Evolutionary conservation across 768 basidiomycete species (phyloP).

Genomic region (Hortiboletus campestris): DNA sequence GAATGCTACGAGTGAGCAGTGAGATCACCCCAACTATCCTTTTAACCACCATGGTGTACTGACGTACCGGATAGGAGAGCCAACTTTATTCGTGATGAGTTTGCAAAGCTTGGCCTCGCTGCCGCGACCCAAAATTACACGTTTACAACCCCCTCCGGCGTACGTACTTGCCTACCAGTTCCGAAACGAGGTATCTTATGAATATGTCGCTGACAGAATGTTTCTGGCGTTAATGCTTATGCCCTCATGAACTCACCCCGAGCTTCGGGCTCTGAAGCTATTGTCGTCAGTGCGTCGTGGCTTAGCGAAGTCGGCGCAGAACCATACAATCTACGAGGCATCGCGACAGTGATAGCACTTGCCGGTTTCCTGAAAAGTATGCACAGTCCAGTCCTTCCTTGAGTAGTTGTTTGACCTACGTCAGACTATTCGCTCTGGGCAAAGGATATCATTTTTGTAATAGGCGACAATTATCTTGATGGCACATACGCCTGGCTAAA

Average conservation of each 20-base stretch:
- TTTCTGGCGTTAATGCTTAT: conserved; percentile 77
- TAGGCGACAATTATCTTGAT: conserved; percentile 85
- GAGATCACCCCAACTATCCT: conserved; percentile 33
- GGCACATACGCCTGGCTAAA: conserved; percentile 93
- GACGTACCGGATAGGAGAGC: conserved; percentile 53
- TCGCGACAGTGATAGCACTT: conserved; percentile 82
- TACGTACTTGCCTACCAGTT: conserved; percentile 24
- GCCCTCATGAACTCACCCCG: conserved; percentile 81
- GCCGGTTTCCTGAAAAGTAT: conserved; percentile 81
- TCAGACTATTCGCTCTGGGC: conserved; percentile 90
- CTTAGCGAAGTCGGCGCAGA: conserved; percentile 58
- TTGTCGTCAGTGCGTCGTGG: conserved; percentile 92
- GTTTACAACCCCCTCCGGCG: conserved; percentile 51
- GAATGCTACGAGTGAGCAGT: conserved; percentile 74
- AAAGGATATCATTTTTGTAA: conserved; percentile 87
- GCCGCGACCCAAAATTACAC: conserved; percentile 68
- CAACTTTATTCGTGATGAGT: conserved; percentile 56
- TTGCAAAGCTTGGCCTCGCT: conserved; percentile 71
- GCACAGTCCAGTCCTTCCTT: conserved; percentile 14
- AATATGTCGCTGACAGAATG: conserved; percentile 37
- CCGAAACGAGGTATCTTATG: not conserved
- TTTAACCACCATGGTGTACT: not conserved
- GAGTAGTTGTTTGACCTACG: conserved; percentile 1
- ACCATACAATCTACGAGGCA: conserved; percentile 77
- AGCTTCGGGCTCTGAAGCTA: conserved; percentile 89